Conservation (phyloP, 1,139 yeast species). For the Saccharomyces hybrid region DNA sequence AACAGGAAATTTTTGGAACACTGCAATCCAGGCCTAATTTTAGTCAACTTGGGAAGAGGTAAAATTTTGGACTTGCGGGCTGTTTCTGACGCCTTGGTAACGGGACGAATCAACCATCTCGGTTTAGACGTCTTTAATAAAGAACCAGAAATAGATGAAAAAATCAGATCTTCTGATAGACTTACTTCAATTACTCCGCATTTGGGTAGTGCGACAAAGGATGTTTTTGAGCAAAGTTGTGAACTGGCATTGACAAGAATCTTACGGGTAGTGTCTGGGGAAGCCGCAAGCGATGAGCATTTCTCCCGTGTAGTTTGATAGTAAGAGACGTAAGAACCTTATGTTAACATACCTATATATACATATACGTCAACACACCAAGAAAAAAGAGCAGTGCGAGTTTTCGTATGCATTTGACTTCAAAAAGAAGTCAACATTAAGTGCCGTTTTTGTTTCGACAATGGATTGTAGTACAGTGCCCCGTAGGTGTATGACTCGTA, state of each 20-base stretch:
- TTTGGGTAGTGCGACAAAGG: constrained; percentile 62
- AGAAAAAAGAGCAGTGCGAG: neutral
- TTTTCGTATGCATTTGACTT: neutral
- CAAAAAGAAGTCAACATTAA: neutral
- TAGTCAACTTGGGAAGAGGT: constrained; percentile 80
- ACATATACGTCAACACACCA: neutral
- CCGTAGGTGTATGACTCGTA: neutral
- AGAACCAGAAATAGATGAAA: constrained; percentile 59
- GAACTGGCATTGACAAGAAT: constrained; percentile 22
- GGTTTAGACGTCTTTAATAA: constrained; percentile 75
- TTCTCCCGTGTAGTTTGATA: constrained; percentile 3
- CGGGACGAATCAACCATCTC: constrained; percentile 58
- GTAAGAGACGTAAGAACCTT: neutral
- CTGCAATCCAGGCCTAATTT: constrained; percentile 43
- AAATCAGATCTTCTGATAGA: constrained; percentile 45
- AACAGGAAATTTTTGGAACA: constrained; percentile 41
- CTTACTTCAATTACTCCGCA: constrained; percentile 64
- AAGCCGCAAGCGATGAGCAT: neutral
- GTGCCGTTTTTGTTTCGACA: neutral
- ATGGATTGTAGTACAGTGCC: neutral
- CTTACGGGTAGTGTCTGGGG: constrained; percentile 6
- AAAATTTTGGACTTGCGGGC: constrained; percentile 62
- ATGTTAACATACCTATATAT: neutral
- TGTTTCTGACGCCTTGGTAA: constrained; percentile 44
- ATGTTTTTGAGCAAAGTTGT: constrained; percentile 36